Base-by-base conservation (phyloP, 2,329 filamentous ascomycete species). In the Eutypella sp. region DNA sequence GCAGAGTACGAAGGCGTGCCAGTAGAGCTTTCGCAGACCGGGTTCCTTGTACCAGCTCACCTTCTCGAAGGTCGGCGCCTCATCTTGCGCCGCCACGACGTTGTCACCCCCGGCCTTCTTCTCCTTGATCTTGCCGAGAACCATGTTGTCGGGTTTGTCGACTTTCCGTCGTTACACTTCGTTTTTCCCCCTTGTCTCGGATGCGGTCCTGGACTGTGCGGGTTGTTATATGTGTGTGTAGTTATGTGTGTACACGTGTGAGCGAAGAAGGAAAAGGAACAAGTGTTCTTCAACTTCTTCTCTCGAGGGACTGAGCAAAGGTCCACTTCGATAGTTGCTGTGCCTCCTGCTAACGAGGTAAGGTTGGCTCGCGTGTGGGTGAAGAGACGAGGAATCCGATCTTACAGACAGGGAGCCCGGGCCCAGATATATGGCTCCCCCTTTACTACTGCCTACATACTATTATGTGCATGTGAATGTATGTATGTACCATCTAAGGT, bases 1-100 rank as follows among this genome's bases (percentile, higher is more conserved):
- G 54, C 72, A 76, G 44, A 78, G 71, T 44, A 77, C 62, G 51
- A 73, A 62, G 42, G 70, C 69, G 55, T 70, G 76, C 54, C 75
- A 73, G 65, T 79, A 80, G 8, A 81, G 67, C 63, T 74, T 73
- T 57, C 77, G 67, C 55, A 81, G 67, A 38, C 75, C 76, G n/a
- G 76, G 72, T 23, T 80, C 74, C 52, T 69, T 73, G 41, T 57
- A 73, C 77, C 76, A 80, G 53, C 70, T 60, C 44, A 81, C 74
- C 49, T 52, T 67, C 55, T 73, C 69, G 49, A 78, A 74, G 43
- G 71, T 58, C 50, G 74, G 74, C n/a, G 72, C 71, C 52, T 76
- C 73, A 44, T 71, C 68, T 54, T 70, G 68, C 45, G 70, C 71
- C 31, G 45, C 40, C 33, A 44, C 44, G 10, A 56, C 31, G n/a